Percentiles rank a stretch among this genome's conserved stretches.
These are phyloP conservation scores for Trypanosoma caninum DNA, from an alignment of 208 protist genomes.

Conservation along the genomic window DNA sequence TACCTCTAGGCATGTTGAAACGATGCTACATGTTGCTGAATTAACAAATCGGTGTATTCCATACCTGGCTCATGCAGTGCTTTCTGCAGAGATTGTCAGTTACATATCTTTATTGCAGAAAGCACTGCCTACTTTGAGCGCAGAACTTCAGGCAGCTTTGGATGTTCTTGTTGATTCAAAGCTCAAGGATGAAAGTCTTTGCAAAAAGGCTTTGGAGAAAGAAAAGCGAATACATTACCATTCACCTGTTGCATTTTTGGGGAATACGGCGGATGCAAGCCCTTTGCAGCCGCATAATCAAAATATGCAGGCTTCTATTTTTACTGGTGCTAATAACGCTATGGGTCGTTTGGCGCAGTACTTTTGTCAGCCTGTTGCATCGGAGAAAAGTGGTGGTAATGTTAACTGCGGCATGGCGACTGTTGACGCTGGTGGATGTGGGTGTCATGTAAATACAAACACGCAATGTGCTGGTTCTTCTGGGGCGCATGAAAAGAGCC, in stretches of 20 bases:
- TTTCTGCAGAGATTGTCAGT: conserved; percentile 60
- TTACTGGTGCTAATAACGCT: conserved; percentile 13
- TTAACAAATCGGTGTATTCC: conserved; percentile 72
- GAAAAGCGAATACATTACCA: too few relatives aligned
- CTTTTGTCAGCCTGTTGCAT: conserved; percentile 10
- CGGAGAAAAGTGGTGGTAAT: neutral
- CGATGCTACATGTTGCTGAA: conserved; percentile 42
- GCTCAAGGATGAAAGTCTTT: conserved; percentile 60
- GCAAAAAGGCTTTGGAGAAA: too few relatives aligned
- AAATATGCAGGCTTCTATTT: conserved; percentile 21
- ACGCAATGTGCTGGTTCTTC: too few relatives aligned
- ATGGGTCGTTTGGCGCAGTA: conserved; percentile 28
- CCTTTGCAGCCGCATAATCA: conserved; percentile 1
- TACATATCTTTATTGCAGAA: conserved; percentile 54
- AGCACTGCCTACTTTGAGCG: conserved; percentile 37
- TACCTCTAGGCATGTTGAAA: neutral
- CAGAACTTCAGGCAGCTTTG: conserved; percentile 55
- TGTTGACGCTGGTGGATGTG: neutral
- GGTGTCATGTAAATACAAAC: neutral
- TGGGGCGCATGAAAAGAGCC: too few relatives aligned
- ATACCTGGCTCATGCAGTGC: conserved; percentile 50
- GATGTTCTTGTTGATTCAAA: conserved; percentile 73
- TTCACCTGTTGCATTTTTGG: too few relatives aligned
- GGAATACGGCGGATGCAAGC: neutral
- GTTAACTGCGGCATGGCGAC: neutral